Conservation (phyloP, 768 basidiomycete species). For the Xerocomus brunneocitrinus region DNA sequence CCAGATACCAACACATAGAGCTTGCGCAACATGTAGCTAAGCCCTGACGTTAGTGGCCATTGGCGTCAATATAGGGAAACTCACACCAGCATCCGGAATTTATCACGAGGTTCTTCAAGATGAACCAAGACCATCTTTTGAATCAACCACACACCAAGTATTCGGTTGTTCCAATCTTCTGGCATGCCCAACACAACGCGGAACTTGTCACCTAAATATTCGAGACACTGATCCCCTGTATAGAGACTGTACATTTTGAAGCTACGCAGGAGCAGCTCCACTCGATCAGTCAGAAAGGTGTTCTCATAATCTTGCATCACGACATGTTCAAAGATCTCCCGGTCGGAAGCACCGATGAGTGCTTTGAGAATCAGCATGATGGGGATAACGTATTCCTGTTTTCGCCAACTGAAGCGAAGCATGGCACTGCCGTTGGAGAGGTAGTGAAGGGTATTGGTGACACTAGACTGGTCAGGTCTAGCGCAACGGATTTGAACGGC, state of each 20-base stretch:
- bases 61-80: background rate
- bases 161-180: slow-evolving; percentile 86
- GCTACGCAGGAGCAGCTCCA: slow-evolving; percentile 88
- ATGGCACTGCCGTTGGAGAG: slow-evolving; percentile 96
- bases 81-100: slow-evolving; percentile 91
- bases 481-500: slow-evolving; percentile 96
- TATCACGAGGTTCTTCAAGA: slow-evolving; percentile 80
- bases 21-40: slow-evolving; percentile 95
- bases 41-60: slow-evolving; percentile 6
- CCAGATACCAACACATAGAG: slow-evolving; percentile 88
- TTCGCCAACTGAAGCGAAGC: slow-evolving; percentile 93
- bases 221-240: slow-evolving; percentile 87
- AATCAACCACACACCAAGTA: slow-evolving; percentile 78
- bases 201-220: slow-evolving; percentile 96
- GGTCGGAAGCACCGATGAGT: slow-evolving; percentile 84
- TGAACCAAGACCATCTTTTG: slow-evolving; percentile 89
- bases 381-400: slow-evolving; percentile 97
- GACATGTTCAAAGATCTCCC: slow-evolving; percentile 93
- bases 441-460: slow-evolving; percentile 97
- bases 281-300: slow-evolving; percentile 95
- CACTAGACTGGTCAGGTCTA: slow-evolving; percentile 86
- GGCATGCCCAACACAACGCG: slow-evolving; percentile 85
- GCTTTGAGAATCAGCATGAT: slow-evolving; percentile 97
- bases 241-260: slow-evolving; percentile 90
- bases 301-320: slow-evolving; percentile 97